Percentiles rank a stretch among this genome's conserved stretches.
These are phyloP conservation scores for Aspergillus alliaceus DNA, from an alignment of 2,329 filamentous ascomycete genomes.

Conservation along the genomic window DNA sequence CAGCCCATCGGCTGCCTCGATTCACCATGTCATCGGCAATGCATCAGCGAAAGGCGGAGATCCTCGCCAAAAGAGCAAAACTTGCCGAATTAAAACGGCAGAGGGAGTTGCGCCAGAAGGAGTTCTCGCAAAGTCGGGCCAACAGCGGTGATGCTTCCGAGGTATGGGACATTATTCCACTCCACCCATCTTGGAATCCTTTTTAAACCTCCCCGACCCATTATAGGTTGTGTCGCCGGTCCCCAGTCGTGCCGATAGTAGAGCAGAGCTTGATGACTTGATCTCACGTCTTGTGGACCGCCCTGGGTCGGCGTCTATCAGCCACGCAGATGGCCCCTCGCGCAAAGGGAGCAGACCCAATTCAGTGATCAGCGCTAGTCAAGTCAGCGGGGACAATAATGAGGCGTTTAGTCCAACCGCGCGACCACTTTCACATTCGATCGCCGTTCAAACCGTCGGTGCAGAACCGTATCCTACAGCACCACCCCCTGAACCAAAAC, in stretches of 20 bases:
- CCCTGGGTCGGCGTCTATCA: conserved; percentile 65
- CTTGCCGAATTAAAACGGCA: conserved; percentile 94
- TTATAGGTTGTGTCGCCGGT: conserved; percentile 66
- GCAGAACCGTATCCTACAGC: conserved; percentile 70
- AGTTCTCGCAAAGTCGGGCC: conserved; percentile 68
- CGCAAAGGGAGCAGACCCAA: conserved; percentile 71
- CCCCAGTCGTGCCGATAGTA: conserved; percentile 62
- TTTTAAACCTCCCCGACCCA: neutral
- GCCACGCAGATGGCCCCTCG: conserved; percentile 49
- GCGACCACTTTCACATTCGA: conserved; percentile 44
- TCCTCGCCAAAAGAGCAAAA: conserved; percentile 93
- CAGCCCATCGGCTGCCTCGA: conserved; percentile 2
- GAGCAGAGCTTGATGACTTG: conserved; percentile 77
- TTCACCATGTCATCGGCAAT: conserved; percentile 34
- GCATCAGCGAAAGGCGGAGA: conserved; percentile 88
- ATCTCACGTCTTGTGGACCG: conserved; percentile 83
- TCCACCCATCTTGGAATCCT: neutral
- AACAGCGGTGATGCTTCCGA: conserved; percentile 69
- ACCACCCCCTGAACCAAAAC: conserved; percentile 51
- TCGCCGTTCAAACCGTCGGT: conserved; percentile 68
- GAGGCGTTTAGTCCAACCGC: conserved; percentile 40
- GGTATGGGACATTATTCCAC: conserved; percentile 49
- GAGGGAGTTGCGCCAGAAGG: conserved; percentile 77
- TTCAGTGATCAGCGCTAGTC: conserved; percentile 79
- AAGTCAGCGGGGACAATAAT: conserved; percentile 70